A percentile compares a stretch with the other conserved stretches of the same genome.
These are phyloP conservation scores for Ensete glaucum DNA, from an alignment of 176 grass and related monocot genomes.

Conservation along the genomic window DNA sequence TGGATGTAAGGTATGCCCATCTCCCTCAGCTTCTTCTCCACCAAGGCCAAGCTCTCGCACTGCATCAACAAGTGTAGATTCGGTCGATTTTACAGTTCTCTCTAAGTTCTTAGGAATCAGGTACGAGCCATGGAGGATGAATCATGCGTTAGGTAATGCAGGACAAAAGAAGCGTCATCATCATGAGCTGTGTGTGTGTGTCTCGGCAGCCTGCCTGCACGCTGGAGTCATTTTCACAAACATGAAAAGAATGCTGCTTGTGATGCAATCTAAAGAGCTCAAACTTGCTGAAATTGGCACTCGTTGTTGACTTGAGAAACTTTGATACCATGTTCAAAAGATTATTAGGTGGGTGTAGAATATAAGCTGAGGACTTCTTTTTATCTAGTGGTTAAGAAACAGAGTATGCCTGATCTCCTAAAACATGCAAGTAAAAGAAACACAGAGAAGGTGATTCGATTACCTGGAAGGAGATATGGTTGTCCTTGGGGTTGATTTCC, in stretches of 20 bases:
- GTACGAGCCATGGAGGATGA: too few species aligned
- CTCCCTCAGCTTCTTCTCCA: constrained; percentile 63
- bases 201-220: not conserved
- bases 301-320: too few species aligned
- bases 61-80: constrained; percentile 5
- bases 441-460: not conserved
- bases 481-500: constrained; percentile 83
- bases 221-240: not conserved
- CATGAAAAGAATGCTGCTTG: not conserved
- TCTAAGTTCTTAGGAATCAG: too few species aligned
- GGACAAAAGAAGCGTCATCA: not conserved
- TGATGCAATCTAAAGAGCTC: not conserved
- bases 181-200: not conserved
- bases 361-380: too few species aligned
- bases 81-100: not conserved
- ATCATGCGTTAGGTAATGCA: not conserved
- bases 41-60: constrained; percentile 63
- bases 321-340: too few species aligned
- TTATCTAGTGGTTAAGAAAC: too few species aligned
- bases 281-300: too few species aligned
- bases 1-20: constrained; percentile 40
- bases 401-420: too few species aligned
- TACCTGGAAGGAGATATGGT: constrained; percentile 96
- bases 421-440: too few species aligned
- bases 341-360: too few species aligned